Base-by-base conservation (phyloP, 805 yeast genomes). In the Ogataea philodendri region DNA sequence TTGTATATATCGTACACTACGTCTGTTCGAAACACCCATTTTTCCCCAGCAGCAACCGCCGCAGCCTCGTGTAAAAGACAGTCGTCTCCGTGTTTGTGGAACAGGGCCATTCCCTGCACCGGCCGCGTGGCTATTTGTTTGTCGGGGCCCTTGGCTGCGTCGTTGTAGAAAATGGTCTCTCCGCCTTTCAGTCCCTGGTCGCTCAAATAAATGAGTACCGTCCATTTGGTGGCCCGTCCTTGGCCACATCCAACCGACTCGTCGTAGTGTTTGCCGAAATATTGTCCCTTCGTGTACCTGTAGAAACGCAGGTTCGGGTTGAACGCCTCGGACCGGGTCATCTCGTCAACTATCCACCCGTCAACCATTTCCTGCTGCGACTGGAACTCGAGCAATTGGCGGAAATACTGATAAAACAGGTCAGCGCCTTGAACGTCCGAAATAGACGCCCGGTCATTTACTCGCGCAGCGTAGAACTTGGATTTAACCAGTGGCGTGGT, bases 81-180 rank as follows among this genome's bases (percentile, higher is more conserved):
- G 43, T 77, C 81, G 41, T 74, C 77, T 0, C 85, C 84, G 51
- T 78, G 85, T 45, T 76, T 76, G 48, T 78, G 85, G 30, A 78
- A 54, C 26, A 78, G 59, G 0, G 79, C 81, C 70, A 70, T 62
- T 0, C 84, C 85, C 37, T 60, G 65, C 11, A 52, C 48, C 0
- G 83, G 82, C 37, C 67, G 70, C 3, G 75, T 62, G 10, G 28
- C 22, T 5, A 39, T 22, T 4, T 21, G 26, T 10, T 22, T 25
- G 63, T 60, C 58, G 14, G 51, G 42, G 2, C 45, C 48, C 6
- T 22, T 17, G 11, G 52, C 51, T 31, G 37, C 37, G 35, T 44
- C 22, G 11, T 26, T 37, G 42, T 76, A 65, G 43, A 78, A 78
- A 4, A 72, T 62, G 0, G 85, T 78, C 13, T 72, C 78, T 0